Evolutionary conservation across 2,329 filamentous ascomycete genomes (phyloP).

Genomic region (Harringtonia lauricola): DNA sequence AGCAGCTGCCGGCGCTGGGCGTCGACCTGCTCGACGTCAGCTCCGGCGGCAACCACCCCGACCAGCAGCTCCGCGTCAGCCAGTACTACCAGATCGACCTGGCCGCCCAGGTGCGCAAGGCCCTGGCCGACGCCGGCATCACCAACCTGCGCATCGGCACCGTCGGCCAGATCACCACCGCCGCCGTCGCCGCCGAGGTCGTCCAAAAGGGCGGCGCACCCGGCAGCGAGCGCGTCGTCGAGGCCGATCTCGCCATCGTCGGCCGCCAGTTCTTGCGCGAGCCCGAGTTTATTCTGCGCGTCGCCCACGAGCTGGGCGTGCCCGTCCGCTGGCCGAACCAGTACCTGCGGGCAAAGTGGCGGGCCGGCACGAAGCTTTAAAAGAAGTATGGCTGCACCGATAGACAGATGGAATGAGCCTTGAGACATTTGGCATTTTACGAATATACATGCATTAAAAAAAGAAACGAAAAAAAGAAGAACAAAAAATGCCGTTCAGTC

Average conservation of each 20-base stretch:
- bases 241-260: conserved; percentile 61
- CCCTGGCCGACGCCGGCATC: conserved; percentile 36
- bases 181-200: conserved; percentile 51
- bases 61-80: conserved; percentile 46
- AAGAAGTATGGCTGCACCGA: no score
- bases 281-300: conserved; percentile 64
- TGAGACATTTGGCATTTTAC: no score
- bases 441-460: neutral
- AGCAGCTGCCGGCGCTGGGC: conserved; percentile 58
- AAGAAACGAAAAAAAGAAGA: neutral
- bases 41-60: conserved; percentile 57
- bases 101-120: conserved; percentile 60
- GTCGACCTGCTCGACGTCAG: conserved; percentile 79
- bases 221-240: conserved; percentile 24
- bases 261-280: conserved; percentile 74
- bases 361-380: conserved; percentile 6
- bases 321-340: conserved; percentile 64
- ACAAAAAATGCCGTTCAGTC: neutral
- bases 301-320: conserved; percentile 61
- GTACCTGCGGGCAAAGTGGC: conserved; percentile 28
- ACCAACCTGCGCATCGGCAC: conserved; percentile 54
- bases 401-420: no score
- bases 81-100: conserved; percentile 67
- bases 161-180: conserved; percentile 64
- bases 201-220: conserved; percentile 33